Evolutionary conservation across 2,329 filamentous ascomycete species (phyloP).

Genomic region (Ophiostoma angusticollis): DNA sequence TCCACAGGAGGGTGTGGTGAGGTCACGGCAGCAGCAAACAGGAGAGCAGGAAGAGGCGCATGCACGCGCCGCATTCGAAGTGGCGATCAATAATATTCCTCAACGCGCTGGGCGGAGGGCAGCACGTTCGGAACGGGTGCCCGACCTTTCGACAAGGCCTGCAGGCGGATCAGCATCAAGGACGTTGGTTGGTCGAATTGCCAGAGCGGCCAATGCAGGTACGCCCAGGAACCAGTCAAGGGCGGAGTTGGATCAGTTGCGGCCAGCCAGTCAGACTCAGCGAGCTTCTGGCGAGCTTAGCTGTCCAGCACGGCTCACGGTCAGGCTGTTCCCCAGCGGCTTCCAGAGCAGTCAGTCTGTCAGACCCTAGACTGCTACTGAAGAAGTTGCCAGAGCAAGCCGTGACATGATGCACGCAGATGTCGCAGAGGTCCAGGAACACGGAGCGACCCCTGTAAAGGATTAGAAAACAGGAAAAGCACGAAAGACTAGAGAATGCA

Average conservation of each 20-base stretch:
- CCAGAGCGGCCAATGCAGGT: slow-evolving; percentile 2
- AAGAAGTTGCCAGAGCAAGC: too few species aligned
- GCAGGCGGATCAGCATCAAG: background rate
- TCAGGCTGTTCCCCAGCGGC: too few species aligned
- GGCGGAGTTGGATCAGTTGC: background rate
- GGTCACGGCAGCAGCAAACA: background rate
- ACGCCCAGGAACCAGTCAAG: background rate
- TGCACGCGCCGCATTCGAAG: background rate
- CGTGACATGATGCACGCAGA: too few species aligned
- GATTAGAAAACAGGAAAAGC: too few species aligned
- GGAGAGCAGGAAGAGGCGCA: background rate
- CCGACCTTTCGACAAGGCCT: background rate
- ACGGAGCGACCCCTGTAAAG: too few species aligned
- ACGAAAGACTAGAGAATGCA: too few species aligned
- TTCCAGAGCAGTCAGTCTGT: too few species aligned
- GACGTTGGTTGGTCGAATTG: background rate
- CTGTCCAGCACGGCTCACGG: too few species aligned
- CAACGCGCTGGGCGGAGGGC: background rate
- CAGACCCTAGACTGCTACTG: too few species aligned
- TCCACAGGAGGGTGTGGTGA: slow-evolving; percentile 2
- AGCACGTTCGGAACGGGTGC: background rate
- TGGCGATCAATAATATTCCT: background rate
- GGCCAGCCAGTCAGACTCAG: background rate
- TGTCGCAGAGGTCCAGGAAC: too few species aligned
- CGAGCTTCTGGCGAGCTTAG: background rate